These are phyloP conservation scores for Candida tammaniensis DNA, from an alignment of 805 yeast species.

Conservation along the genomic window DNA sequence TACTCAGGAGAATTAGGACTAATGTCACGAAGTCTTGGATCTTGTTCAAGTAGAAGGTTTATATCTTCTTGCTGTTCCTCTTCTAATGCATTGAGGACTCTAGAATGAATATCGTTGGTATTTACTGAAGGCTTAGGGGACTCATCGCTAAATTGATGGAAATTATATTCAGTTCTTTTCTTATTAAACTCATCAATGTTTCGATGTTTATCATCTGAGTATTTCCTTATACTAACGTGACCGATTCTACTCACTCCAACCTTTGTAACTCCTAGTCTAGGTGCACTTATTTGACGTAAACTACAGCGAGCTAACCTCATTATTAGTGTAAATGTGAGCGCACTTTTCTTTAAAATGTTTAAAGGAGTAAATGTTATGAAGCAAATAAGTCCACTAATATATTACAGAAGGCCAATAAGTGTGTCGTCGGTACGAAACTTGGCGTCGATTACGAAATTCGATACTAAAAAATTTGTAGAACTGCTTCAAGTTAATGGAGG, in stretches of 20 bases:
- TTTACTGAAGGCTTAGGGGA: conserved; percentile 1
- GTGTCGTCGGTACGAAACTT: conserved; percentile 3
- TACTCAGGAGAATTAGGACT: conserved; percentile 35
- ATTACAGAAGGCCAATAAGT: too few relatives aligned
- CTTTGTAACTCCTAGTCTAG: too few relatives aligned
- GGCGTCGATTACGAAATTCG: conserved; percentile 50
- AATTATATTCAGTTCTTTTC: conserved; percentile 18
- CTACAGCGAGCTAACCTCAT: too few relatives aligned
- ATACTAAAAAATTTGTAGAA: conserved; percentile 72
- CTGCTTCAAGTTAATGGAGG: conserved; percentile 64
- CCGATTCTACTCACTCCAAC: too few relatives aligned
- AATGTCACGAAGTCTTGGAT: conserved; percentile 29
- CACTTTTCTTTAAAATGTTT: too few relatives aligned
- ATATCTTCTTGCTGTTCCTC: conserved; percentile 17
- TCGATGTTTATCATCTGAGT: conserved; percentile 11
- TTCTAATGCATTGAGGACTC: conserved; percentile 13
- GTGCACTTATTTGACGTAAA: too few relatives aligned
- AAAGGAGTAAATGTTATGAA: too few relatives aligned
- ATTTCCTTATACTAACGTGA: too few relatives aligned
- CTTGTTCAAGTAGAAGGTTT: conserved; percentile 24
- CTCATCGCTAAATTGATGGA: conserved; percentile 5
- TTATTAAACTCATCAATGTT: conserved; percentile 38
- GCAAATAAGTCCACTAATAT: too few relatives aligned
- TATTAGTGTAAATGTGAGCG: too few relatives aligned
- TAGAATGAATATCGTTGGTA: conserved; percentile 5